These are phyloP conservation scores for Graphium sp. DNA, from an alignment of 2,329 filamentous ascomycete species.

Conservation along the genomic window DNA sequence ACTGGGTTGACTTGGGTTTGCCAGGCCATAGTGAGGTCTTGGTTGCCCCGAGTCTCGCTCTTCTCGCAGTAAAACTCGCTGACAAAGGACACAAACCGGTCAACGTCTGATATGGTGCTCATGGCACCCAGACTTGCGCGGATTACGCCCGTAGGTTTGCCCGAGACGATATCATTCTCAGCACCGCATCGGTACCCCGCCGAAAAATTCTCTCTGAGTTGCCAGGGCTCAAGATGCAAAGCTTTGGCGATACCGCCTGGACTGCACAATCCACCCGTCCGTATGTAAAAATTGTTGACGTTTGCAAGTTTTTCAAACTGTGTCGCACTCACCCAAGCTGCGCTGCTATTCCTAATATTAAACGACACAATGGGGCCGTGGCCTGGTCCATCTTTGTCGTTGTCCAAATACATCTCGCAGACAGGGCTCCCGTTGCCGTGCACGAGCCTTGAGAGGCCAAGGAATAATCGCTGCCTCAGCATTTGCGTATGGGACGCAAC, in stretches of 20 bases:
- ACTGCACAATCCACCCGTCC: conserved; percentile 83
- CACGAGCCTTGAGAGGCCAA: conserved; percentile 37
- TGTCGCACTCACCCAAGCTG: conserved; percentile 61
- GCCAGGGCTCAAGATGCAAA: conserved; percentile 59
- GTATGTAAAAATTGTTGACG: conserved; percentile 64
- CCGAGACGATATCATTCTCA: conserved; percentile 65
- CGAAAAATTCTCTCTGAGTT: conserved; percentile 73
- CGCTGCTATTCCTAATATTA: conserved; percentile 54
- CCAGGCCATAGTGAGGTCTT: neutral
- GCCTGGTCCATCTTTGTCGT: conserved; percentile 13
- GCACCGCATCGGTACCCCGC: conserved; percentile 71
- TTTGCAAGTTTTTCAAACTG: conserved; percentile 79
- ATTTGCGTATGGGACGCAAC: conserved; percentile 56
- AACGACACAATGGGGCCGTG: conserved; percentile 71
- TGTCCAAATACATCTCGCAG: conserved; percentile 57
- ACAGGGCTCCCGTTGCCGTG: conserved; percentile 54
- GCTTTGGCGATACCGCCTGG: conserved; percentile 68
- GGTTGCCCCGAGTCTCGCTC: neutral
- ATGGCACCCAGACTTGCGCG: conserved; percentile 79
- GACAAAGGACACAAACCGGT: conserved; percentile 54
- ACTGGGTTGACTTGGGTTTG: too few species aligned
- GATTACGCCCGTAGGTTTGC: conserved; percentile 77
- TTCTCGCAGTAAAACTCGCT: conserved; percentile 29
- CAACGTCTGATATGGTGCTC: conserved; percentile 64
- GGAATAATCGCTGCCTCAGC: conserved; percentile 41